Evolutionary conservation across 768 basidiomycete species (phyloP).

Genomic region (Dioszegia hungarica): DNA sequence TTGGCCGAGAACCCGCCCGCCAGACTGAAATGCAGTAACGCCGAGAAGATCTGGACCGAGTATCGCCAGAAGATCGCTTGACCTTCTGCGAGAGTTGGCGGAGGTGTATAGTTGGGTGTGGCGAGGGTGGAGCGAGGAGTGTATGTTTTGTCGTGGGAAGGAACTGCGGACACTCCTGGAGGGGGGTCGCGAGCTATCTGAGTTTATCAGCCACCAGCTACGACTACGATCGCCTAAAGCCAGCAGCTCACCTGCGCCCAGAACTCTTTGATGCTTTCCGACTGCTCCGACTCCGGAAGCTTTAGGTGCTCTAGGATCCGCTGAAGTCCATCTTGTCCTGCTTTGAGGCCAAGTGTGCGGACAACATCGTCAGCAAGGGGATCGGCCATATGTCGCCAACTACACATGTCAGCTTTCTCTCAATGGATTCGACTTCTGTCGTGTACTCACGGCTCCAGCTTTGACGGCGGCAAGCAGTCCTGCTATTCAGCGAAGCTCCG

Average conservation of each 20-base stretch:
- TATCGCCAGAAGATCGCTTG: slow-evolving; percentile 48
- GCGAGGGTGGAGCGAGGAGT: slow-evolving; percentile 8
- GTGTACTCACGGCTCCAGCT: slow-evolving; percentile 19
- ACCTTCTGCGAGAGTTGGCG: slow-evolving; percentile 32
- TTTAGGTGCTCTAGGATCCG: slow-evolving; percentile 27
- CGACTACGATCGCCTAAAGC: too few relatives aligned
- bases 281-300: slow-evolving; percentile 12
- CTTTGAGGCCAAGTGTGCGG: slow-evolving; percentile 23
- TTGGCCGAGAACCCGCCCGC: slow-evolving; percentile 43
- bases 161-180: slow-evolving; percentile 4
- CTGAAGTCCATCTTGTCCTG: slow-evolving; percentile 36
- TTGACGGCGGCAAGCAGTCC: slow-evolving; percentile 19
- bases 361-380: slow-evolving; percentile 34
- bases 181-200: slow-evolving; percentile 13
- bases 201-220: too few relatives aligned
- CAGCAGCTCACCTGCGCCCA: slow-evolving; percentile 41
- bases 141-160: neutral
- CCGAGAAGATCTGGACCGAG: slow-evolving; percentile 37
- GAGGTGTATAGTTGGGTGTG: slow-evolving; percentile 2
- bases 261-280: slow-evolving; percentile 20
- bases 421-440: neutral
- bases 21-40: slow-evolving; percentile 41
- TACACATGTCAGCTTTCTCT: too few relatives aligned
- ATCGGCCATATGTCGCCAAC: slow-evolving; percentile 35
- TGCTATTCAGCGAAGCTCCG: neutral